Evolutionary conservation across 1,284 basidiomycete species (phyloP), one percentile per base, ranked within the genome.

Genomic region (Marasmius fiardii): DNA sequence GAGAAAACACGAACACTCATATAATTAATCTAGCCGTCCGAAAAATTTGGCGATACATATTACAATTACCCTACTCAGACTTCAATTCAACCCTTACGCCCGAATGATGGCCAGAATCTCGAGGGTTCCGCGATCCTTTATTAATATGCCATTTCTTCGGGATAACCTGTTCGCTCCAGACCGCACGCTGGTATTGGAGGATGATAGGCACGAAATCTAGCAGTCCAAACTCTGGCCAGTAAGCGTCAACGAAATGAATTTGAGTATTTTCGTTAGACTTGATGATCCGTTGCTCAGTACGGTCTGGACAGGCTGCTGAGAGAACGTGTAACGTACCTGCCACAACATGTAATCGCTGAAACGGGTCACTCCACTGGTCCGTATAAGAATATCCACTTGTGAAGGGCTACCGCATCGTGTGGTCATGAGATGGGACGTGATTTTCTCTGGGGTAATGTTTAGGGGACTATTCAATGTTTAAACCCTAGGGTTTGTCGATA

Each of bases 201-300:
- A 98, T 68, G 57, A 97, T 87, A 1, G 92, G 92, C 21, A 95
- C 71, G 66, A 97, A 85, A 64, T 99, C 92, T 53, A 83, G 78
- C 4, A 98, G 68, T 2, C 95, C 93, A 68, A 98, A 98, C 56
- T 95, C 88, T 0, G 97, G 97, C 97, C 97, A 99, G 68, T 90
- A 96, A 0, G 85, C 85, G 33, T 86, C 74, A n/a, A 88, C 83
- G 70, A 98, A 96, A 68, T 98, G 93, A n/a, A 99, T 74, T 62
- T 95, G 93, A 0, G 93, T 92, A 61, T 89, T 71, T 63, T 93
- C 87, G 54, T 80, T 89, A 61, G 85, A 85, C 86, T 95, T 69
- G 12, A 47, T 34, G n/a, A 35, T 54, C 10, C 21, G 11, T 37
- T 18, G 41, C 28, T 60, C 47, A 35, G 39, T 53, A 39, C n/a